phyloP scores from a whole-genome alignment of 225 moss, liverwort and hornwort species.

The Marchantia polymorpha region DNA sequence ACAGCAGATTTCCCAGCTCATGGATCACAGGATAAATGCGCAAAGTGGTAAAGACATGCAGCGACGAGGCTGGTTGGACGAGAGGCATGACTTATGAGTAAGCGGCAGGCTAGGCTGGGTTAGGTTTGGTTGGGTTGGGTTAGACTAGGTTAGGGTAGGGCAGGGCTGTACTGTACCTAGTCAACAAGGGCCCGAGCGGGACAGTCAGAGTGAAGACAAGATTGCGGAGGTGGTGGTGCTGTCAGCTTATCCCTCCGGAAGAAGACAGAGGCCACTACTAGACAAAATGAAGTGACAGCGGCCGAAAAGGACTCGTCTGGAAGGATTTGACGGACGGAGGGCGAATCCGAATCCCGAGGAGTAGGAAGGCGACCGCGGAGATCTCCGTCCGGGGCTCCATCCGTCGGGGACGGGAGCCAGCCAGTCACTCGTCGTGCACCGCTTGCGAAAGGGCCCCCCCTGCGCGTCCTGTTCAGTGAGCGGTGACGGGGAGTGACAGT shows the following conservation, averaged over 20 bases:
- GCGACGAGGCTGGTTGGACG: background rate
- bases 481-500: background rate
- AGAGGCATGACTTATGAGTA: background rate
- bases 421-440: background rate
- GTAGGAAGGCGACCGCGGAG: too few relatives aligned
- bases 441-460: background rate
- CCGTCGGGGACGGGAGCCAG: background rate
- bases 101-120: background rate
- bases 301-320: conserved; percentile 1
- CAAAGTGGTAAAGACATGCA: background rate
- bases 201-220: background rate
- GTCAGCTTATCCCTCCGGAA: background rate
- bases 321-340: background rate
- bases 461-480: too few relatives aligned
- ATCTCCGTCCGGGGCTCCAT: background rate
- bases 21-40: background rate
- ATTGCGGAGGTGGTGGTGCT: background rate
- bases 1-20: too few relatives aligned
- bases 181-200: background rate
- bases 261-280: background rate
- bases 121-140: too few relatives aligned
- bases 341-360: background rate
- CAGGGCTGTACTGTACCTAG: too few relatives aligned
- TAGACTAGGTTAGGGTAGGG: too few relatives aligned
- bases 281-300: background rate